These are phyloP conservation scores for Babesia ovata DNA, from an alignment of 169 alveolate genomes.

Conservation along the genomic window DNA sequence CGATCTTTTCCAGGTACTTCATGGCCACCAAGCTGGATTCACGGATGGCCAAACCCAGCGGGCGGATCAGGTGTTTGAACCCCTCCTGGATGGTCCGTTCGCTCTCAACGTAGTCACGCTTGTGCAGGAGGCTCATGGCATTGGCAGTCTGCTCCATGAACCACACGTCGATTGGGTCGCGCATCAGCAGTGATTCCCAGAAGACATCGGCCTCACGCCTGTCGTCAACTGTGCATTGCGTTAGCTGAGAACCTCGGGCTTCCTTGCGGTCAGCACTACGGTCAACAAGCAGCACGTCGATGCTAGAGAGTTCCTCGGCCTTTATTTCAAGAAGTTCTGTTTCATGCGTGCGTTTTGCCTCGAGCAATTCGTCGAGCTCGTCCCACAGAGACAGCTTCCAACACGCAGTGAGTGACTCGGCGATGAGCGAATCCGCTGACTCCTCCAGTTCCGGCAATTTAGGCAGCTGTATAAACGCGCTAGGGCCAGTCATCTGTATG, in stretches of 20 bases:
- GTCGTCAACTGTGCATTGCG: constrained; percentile 27
- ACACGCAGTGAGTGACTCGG: constrained; percentile 53
- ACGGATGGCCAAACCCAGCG: constrained; percentile 54
- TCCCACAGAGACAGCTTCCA: constrained; percentile 63
- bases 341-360: constrained; percentile 14
- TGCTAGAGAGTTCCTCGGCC: background rate
- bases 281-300: constrained; percentile 6
- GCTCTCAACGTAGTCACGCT: constrained; percentile 18
- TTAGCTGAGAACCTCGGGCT: constrained; percentile 4
- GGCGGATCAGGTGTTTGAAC: constrained; percentile 49
- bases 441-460: constrained; percentile 10
- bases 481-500: constrained; percentile 51
- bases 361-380: constrained; percentile 39
- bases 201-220: constrained; percentile 21
- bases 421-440: constrained; percentile 37
- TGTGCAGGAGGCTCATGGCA: constrained; percentile 36
- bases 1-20: constrained; percentile 52
- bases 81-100: constrained; percentile 33
- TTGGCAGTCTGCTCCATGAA: constrained; percentile 55
- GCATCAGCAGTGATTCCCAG: constrained; percentile 55
- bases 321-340: constrained; percentile 4
- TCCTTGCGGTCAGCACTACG: background rate
- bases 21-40: constrained; percentile 45
- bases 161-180: constrained; percentile 59
- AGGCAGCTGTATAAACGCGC: constrained; percentile 31